Evolutionary conservation across 208 protist species (phyloP), one percentile per base, ranked within the genome.

Genomic region (Trypanosoma rangeli): DNA sequence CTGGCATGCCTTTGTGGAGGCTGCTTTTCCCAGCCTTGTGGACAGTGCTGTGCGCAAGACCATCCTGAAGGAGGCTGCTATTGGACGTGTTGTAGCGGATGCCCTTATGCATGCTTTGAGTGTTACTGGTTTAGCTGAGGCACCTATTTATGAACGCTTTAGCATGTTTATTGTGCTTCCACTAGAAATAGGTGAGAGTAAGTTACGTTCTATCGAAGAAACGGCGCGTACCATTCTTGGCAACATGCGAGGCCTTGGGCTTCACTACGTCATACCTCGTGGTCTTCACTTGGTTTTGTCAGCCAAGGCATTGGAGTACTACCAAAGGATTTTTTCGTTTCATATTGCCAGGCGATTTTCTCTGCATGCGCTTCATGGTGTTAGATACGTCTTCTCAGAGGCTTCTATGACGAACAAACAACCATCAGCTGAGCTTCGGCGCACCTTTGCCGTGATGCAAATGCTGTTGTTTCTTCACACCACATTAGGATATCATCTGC

Each of bases 1-100:
- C 29, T 96, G 90, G 88, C 78, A 80, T 50, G 69, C 83, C 37
- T 94, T 96, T 79, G 86, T 91, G 50, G 82, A 92, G 50, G 52
- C 68, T 10, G 58, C 80, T 15, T 68, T 90, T 35, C 70, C 68
- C 8, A 70, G 20, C 35, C 33, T 84, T 24, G 64, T 84, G 35
- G 54, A 75, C 78, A 58, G 39, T 28, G 59, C 66, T 0, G 64
- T 73, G 20, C 44, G 50, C 26, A 57, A 52, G 37, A 63, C 61
- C 16, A 55, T 39, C 7, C 1, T 63, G 63, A 64, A 26, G 33
- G 74, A 68, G 54, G 74, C 64, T 3, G 53, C 35, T 4, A 55
- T 76, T 50, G 70, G 66, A 8, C 79, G 79, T 15, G 55, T 60
- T 2, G 79, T 76, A 16, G 31, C 65, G 42, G 79, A 83, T 58